These are phyloP conservation scores for Akanthomyces lecanii DNA, from an alignment of 2,329 filamentous ascomycete genomes.

Conservation along the genomic window DNA sequence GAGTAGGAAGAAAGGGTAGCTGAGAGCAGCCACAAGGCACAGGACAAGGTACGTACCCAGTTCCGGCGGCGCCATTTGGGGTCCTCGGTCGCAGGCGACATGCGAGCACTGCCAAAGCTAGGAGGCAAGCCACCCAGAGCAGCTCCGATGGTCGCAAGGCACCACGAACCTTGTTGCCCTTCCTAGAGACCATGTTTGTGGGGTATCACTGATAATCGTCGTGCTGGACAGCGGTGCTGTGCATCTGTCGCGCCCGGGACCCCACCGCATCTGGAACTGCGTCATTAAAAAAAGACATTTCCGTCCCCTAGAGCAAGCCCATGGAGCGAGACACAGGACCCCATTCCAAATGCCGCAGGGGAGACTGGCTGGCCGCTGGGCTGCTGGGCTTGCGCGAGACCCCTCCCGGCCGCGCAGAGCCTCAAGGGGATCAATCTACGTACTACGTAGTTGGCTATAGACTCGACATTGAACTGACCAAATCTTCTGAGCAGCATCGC, in stretches of 20 bases:
- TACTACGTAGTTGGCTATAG: neutral
- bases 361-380: neutral
- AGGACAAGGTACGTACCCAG: neutral
- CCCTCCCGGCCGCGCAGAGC: neutral
- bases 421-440: neutral
- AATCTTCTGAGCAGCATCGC: neutral
- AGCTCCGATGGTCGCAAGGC: slow-evolving; percentile 16
- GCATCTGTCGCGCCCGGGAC: neutral
- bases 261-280: slow-evolving; percentile 6
- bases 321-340: neutral
- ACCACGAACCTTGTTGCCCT: neutral
- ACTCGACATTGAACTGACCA: too few species aligned
- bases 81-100: slow-evolving; percentile 10
- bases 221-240: neutral
- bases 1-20: neutral
- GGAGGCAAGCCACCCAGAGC: neutral
- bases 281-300: neutral
- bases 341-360: slow-evolving; percentile 4
- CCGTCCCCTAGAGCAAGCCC: too few species aligned
- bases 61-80: neutral
- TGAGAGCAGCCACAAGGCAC: too few species aligned
- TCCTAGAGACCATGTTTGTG: neutral
- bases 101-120: neutral
- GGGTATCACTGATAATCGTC: neutral
- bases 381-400: too few species aligned